phyloP scores from a whole-genome alignment of 129 eudicot species.

The Centaurea solstitialis region DNA sequence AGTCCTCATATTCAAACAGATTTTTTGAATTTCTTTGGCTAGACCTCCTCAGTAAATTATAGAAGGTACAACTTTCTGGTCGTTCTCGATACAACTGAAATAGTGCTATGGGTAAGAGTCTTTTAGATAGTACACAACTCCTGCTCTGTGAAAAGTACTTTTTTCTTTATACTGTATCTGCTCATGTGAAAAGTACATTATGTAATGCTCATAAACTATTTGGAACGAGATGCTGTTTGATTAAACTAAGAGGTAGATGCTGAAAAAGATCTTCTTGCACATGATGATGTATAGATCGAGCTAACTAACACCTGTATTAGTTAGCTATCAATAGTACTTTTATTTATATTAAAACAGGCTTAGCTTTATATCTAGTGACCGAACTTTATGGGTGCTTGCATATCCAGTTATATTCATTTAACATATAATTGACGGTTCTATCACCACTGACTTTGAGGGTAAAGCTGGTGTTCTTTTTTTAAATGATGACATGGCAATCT shows the following conservation, averaged over 20 bases:
- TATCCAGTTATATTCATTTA: no score
- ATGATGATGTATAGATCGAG: background rate
- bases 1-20: conserved; percentile 82
- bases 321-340: no score
- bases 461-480: no score
- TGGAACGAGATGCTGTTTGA: background rate
- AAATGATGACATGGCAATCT: no score
- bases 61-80: conserved; percentile 50
- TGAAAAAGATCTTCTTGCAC: background rate
- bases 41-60: conserved; percentile 63
- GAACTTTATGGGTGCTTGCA: no score
- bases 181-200: no score
- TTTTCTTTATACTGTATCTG: background rate
- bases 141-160: background rate
- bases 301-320: background rate
- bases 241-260: background rate
- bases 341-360: no score
- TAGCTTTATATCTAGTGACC: no score
- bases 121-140: background rate
- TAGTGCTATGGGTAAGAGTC: no score
- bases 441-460: no score
- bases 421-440: no score
- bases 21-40: conserved; percentile 59
- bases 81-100: background rate
- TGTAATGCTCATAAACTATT: background rate